Percentiles rank a stretch among this genome's conserved stretches.
These are phyloP conservation scores for Aspergillus sp. DNA, from an alignment of 2,329 filamentous ascomycete genomes.

Conservation along the genomic window DNA sequence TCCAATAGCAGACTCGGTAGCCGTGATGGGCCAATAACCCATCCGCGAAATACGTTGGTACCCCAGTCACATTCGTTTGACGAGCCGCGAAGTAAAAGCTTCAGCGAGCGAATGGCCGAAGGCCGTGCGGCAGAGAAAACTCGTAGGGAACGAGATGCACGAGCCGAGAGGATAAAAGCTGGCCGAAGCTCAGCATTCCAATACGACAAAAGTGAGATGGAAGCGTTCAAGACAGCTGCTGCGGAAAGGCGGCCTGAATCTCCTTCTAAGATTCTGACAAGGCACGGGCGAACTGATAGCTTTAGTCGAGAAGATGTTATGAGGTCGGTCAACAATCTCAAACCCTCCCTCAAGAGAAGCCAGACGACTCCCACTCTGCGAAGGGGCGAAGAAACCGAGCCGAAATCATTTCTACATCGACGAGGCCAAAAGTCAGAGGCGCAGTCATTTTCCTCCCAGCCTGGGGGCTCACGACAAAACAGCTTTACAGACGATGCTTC, in stretches of 20 bases:
- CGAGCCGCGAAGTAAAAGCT: constrained; percentile 55
- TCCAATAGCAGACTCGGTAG: constrained; percentile 30
- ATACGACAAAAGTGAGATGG: constrained; percentile 44
- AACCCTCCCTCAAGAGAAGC: constrained; percentile 34
- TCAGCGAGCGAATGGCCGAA: constrained; percentile 82
- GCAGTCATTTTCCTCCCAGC: constrained; percentile 15
- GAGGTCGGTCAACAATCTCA: constrained; percentile 31
- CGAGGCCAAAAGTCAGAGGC: constrained; percentile 25
- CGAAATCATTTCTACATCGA: constrained; percentile 22
- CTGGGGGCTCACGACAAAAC: constrained; percentile 17
- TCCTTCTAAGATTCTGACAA: constrained; percentile 47
- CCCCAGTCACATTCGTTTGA: constrained; percentile 20
- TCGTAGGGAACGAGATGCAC: constrained; percentile 38
- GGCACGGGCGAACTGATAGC: constrained; percentile 48
- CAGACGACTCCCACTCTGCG: constrained; percentile 34
- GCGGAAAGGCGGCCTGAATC: constrained; percentile 30
- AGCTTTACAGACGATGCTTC: constrained; percentile 13
- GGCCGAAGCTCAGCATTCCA: constrained; percentile 46
- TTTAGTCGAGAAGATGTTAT: constrained; percentile 66
- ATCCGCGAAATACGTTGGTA: not conserved
- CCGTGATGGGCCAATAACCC: not conserved
- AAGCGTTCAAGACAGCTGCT: constrained; percentile 41
- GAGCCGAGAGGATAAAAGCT: constrained; percentile 35
- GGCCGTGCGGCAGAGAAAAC: constrained; percentile 51
- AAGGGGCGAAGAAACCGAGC: constrained; percentile 15